These are phyloP conservation scores for Fusarium burgessii DNA, from an alignment of 2,329 filamentous ascomycete species.

Conservation along the genomic window DNA sequence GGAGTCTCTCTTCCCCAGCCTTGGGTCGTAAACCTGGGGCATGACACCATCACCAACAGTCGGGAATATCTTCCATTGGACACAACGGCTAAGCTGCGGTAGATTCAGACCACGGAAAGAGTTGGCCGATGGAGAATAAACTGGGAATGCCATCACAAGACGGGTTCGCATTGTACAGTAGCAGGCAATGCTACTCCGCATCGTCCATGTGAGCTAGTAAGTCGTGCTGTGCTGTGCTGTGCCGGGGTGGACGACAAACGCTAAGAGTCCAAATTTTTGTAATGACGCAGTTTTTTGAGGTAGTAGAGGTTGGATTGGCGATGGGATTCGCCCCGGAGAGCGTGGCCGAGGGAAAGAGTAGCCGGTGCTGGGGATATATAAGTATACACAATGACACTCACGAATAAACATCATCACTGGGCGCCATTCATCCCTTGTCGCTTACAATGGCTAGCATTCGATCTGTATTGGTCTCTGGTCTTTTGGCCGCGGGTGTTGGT, in stretches of 20 bases:
- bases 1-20: slow-evolving; percentile 1
- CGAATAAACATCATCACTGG: slow-evolving; percentile 17
- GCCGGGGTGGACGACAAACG: background rate
- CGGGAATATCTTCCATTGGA: slow-evolving; percentile 7
- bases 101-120: background rate
- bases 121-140: slow-evolving; percentile 23
- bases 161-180: background rate
- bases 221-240: background rate
- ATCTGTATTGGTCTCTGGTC: slow-evolving; percentile 54
- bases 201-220: background rate
- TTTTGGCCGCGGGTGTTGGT: slow-evolving; percentile 46
- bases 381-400: background rate
- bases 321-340: background rate
- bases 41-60: slow-evolving; percentile 16
- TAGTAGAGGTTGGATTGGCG: background rate
- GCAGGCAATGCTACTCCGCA: slow-evolving; percentile 10
- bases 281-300: slow-evolving; percentile 30
- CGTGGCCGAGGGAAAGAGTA: slow-evolving; percentile 3
- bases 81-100: slow-evolving; percentile 18
- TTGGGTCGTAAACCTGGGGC: slow-evolving; percentile 17
- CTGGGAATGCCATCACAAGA: slow-evolving; percentile 38
- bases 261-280: background rate
- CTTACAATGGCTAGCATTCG: slow-evolving; percentile 40
- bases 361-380: slow-evolving; percentile 28
- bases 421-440: slow-evolving; percentile 3